Conservation (phyloP, 129 eudicot genomes). For the Lonicera japonica region DNA sequence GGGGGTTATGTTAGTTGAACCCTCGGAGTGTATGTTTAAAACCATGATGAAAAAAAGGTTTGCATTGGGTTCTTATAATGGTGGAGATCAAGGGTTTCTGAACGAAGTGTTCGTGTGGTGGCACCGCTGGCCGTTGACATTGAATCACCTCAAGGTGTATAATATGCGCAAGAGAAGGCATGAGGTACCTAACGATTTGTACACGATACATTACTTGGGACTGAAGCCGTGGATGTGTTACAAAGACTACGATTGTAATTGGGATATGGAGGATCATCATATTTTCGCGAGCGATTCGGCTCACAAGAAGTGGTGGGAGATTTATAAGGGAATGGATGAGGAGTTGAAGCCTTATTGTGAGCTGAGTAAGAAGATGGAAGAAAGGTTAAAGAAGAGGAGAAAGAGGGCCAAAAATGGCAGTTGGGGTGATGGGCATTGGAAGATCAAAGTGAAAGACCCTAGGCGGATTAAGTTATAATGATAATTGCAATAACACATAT, state of each 20-base stretch:
- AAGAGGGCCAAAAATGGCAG: slow-evolving; percentile 30
- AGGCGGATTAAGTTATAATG: slow-evolving; percentile 13
- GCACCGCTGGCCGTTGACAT: slow-evolving; percentile 54
- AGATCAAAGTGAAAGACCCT: slow-evolving; percentile 50
- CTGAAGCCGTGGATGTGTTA: slow-evolving; percentile 82
- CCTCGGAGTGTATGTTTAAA: slow-evolving; percentile 60
- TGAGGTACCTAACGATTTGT: slow-evolving; percentile 17
- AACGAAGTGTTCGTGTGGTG: slow-evolving; percentile 76
- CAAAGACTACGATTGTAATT: slow-evolving; percentile 71
- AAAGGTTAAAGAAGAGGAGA: slow-evolving; percentile 31
- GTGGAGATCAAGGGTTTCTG: slow-evolving; percentile 82
- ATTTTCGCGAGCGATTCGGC: slow-evolving; percentile 58
- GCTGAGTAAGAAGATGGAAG: slow-evolving; percentile 35
- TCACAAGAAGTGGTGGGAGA: slow-evolving; percentile 64
- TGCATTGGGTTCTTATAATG: slow-evolving; percentile 49
- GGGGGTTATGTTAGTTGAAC: slow-evolving; percentile 63
- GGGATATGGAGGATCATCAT: slow-evolving; percentile 40
- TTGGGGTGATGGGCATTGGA: slow-evolving; percentile 55
- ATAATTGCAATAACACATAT: background rate
- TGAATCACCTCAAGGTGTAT: slow-evolving; percentile 44
- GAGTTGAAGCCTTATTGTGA: slow-evolving; percentile 38
- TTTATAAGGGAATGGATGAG: slow-evolving; percentile 48
- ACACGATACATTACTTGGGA: slow-evolving; percentile 62
- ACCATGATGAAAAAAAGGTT: slow-evolving; percentile 39
- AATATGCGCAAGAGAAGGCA: background rate